Evolutionary conservation across 2,329 filamentous ascomycete genomes (phyloP).

Genomic region (Bipolaris cookei): DNA sequence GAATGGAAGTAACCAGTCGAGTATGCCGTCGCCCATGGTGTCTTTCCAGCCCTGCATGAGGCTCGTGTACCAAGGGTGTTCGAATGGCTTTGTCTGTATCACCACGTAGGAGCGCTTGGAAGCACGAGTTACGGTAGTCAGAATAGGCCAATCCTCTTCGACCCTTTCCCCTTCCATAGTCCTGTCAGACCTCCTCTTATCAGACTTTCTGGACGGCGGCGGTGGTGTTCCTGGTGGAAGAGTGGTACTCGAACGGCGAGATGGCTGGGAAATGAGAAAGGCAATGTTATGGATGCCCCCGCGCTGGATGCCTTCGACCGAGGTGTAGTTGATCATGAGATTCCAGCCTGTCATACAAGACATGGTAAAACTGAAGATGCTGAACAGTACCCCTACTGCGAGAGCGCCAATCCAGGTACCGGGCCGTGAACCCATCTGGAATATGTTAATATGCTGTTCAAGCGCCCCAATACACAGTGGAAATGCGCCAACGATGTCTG

Average conservation of each 20-base stretch:
- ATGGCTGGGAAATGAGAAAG: conserved; percentile 57
- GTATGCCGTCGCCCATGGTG: conserved; percentile 74
- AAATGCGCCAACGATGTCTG: neutral
- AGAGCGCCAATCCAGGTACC: conserved; percentile 67
- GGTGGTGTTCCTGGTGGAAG: conserved; percentile 19
- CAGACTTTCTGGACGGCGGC: conserved; percentile 13
- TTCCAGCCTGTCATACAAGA: conserved; percentile 72
- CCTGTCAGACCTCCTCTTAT: conserved; percentile 12
- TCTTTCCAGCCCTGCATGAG: conserved; percentile 72
- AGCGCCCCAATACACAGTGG: neutral
- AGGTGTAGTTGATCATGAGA: conserved; percentile 76
- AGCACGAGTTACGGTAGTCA: conserved; percentile 5
- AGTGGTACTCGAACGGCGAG: conserved; percentile 12
- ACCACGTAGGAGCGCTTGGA: conserved; percentile 69
- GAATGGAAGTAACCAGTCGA: conserved; percentile 84
- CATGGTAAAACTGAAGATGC: conserved; percentile 83
- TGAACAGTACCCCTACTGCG: conserved; percentile 73
- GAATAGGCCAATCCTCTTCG: conserved; percentile 26
- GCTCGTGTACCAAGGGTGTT: conserved; percentile 87
- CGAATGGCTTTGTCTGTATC: conserved; percentile 71
- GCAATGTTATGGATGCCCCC: conserved; percentile 73
- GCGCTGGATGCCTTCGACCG: conserved; percentile 76
- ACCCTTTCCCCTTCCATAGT: neutral
- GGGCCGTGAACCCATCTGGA: conserved; percentile 31
- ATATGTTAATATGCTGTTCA: conserved; percentile 2